Evolutionary conservation across 495 filamentous ascomycete species (phyloP).

Genomic region (Niebla homalea): DNA sequence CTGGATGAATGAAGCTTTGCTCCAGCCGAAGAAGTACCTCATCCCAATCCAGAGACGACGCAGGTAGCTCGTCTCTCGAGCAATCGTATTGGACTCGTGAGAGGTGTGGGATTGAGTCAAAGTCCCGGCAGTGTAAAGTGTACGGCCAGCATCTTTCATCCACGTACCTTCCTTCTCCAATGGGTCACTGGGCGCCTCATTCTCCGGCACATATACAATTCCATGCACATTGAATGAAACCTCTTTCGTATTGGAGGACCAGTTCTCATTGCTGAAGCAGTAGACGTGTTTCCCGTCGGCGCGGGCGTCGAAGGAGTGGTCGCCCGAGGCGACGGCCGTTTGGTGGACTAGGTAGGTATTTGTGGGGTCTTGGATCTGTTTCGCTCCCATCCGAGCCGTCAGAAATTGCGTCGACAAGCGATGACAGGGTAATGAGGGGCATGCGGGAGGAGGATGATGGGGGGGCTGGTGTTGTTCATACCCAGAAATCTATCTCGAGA

Average conservation of each 20-base stretch:
- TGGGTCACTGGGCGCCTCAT: slow-evolving; percentile 72
- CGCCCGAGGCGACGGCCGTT: slow-evolving; percentile 69
- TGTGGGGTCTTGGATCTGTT: slow-evolving; percentile 71
- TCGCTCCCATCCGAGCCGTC: background rate
- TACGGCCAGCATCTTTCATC: background rate
- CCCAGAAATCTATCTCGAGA: slow-evolving; percentile 96
- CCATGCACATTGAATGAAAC: slow-evolving; percentile 98
- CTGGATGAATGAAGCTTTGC: too few relatives aligned
- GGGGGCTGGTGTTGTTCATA: slow-evolving; percentile 43
- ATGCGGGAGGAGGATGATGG: background rate
- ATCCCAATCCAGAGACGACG: too few relatives aligned
- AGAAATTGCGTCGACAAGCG: background rate
- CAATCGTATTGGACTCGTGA: background rate
- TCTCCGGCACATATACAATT: slow-evolving; percentile 90
- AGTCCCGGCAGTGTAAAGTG: too few relatives aligned
- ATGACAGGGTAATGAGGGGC: background rate
- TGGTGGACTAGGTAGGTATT: slow-evolving; percentile 63
- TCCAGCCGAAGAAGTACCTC: too few relatives aligned
- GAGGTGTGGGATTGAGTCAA: too few relatives aligned
- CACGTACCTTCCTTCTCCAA: slow-evolving; percentile 71
- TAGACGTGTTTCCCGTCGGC: slow-evolving; percentile 83
- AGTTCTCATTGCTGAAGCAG: slow-evolving; percentile 98
- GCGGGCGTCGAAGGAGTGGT: slow-evolving; percentile 79
- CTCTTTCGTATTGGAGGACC: slow-evolving; percentile 83
- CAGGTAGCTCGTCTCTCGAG: too few relatives aligned